Base-by-base conservation (phyloP, 768 basidiomycete species). In the Leucocoprinus leucothites region DNA sequence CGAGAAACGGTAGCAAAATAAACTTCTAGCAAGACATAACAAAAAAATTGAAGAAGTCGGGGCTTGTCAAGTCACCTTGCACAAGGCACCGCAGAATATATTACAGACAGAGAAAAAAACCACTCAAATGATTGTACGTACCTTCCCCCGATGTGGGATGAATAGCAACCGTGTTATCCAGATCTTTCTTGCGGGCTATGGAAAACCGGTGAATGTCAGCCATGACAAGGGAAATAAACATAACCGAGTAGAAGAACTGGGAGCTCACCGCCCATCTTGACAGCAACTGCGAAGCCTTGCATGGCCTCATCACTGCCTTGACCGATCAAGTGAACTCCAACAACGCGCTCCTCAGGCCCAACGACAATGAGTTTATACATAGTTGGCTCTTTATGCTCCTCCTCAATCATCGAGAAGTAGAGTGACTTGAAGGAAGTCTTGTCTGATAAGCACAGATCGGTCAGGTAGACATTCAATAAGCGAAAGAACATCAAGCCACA, bases 231-330 rank as follows among this genome's bases (percentile, higher is more conserved):
- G 31, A 53, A 53, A 3, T 5, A n/a, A 38, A 7, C 34, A 13
- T 48, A 41, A 36, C 42, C n/a, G n/a, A n/a, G 19, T 59, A 38
- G 41, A 48, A 36, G 38, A 44, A 48, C 11, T 13, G 21, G 42
- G 42, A 13, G 65, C 75, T 22, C 40, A 78, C 78, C 79, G 59
- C 90, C 90, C 96, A 98, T 96, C 77, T 98, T 98, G 63, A 99
- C 78, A 11, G 97, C 97, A n/a, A 98, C 93, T 1, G 76, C 91
- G 70, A 97, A 98, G 59, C 96, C 96, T 78, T 99, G 97, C 73
- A 95, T 72, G 62, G 89, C 82, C 72, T 99, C 97, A 67, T 99
- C 97, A 64, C 88, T 90, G 41, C 97, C 97, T 58, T 78, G 65
- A 6, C 97, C 97, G 55, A 98, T 84, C 60, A 98, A 84, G 71